Conservation (phyloP, 495 filamentous ascomycete genomes). For the Neurospora sp. region DNA sequence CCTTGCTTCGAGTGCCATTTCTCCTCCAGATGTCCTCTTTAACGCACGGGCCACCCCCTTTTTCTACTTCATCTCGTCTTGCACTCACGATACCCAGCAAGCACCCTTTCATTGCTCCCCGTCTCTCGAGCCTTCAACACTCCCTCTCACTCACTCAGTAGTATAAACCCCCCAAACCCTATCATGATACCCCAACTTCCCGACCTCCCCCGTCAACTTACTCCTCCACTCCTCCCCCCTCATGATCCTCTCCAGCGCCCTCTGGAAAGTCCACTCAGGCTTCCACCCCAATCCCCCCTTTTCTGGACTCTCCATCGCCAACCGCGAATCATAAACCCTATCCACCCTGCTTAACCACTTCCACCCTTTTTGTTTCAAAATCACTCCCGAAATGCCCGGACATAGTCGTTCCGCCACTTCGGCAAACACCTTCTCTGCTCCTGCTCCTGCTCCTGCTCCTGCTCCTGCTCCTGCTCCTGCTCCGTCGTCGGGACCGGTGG, state of each 20-base stretch:
- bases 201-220: conserved; percentile 12
- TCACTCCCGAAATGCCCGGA: neutral
- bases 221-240: conserved; percentile 22
- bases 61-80: neutral
- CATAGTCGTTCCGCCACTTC: conserved; percentile 4
- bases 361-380: conserved; percentile 18
- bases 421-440: conserved; percentile 4
- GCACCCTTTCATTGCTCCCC: neutral
- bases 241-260: conserved; percentile 9
- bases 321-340: conserved; percentile 20
- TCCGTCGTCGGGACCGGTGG: neutral
- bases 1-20: neutral
- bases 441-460: neutral
- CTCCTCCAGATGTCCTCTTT: neutral
- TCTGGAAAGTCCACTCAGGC: conserved; percentile 18
- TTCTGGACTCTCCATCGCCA: neutral
- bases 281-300: conserved; percentile 13
- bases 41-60: neutral
- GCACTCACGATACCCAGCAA: neutral
- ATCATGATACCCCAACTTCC: conserved; percentile 21
- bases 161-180: conserved; percentile 20
- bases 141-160: neutral
- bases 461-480: neutral
- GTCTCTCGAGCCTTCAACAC: neutral
- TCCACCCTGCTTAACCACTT: conserved; percentile 14